Percentiles rank a stretch among this genome's conserved stretches.
These are phyloP conservation scores for Hansenula anomala DNA, from an alignment of 1,139 yeast genomes.

Conservation along the genomic window DNA sequence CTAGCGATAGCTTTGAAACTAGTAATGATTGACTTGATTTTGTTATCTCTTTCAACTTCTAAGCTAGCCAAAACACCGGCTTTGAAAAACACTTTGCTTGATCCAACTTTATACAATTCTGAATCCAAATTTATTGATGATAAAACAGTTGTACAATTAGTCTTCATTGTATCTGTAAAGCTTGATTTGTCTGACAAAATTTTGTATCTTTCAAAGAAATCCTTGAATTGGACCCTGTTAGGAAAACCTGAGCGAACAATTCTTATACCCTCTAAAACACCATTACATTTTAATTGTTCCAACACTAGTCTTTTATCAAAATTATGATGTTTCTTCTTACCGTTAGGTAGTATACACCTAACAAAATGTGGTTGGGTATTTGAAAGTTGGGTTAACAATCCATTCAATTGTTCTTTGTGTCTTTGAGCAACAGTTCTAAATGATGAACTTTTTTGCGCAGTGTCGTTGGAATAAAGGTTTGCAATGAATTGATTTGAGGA, in stretches of 20 bases:
- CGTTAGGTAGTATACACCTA: constrained; percentile 91
- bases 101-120: constrained; percentile 66
- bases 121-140: constrained; percentile 57
- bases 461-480: constrained; percentile 34
- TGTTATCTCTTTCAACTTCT: constrained; percentile 71
- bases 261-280: constrained; percentile 96
- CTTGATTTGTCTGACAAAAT: constrained; percentile 42
- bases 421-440: constrained; percentile 84
- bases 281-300: constrained; percentile 91
- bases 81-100: constrained; percentile 84
- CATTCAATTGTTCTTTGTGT: constrained; percentile 75
- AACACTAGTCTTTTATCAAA: constrained; percentile 77
- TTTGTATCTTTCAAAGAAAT: constrained; percentile 71
- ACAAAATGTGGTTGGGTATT: constrained; percentile 95
- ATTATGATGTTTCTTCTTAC: constrained; percentile 60
- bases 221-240: constrained; percentile 79
- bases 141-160: constrained; percentile 66
- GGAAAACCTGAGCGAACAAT: constrained; percentile 98
- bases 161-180: constrained; percentile 49
- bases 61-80: constrained; percentile 90
- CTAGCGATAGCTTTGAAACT: constrained; percentile 64
- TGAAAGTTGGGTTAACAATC: constrained; percentile 68
- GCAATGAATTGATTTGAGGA: constrained; percentile 54
- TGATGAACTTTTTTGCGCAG: constrained; percentile 20
- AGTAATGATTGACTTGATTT: constrained; percentile 52